Evolutionary conservation across 257 asterid genomes (phyloP).

Genomic region (Salvia miltiorrhiza): DNA sequence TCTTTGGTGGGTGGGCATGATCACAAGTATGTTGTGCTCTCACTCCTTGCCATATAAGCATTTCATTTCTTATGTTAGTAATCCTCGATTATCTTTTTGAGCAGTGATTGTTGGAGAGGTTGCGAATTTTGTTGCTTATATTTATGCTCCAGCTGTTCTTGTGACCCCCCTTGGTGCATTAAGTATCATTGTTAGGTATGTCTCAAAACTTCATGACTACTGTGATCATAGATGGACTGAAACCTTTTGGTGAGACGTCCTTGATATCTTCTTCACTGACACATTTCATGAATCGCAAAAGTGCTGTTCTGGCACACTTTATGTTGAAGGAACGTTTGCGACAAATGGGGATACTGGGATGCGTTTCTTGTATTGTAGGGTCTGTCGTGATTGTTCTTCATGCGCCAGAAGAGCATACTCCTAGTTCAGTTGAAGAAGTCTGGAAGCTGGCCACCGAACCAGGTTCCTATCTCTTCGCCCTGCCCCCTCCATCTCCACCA

Average conservation of each 20-base stretch:
- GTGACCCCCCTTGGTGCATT: conserved; percentile 93
- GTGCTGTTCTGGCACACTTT: conserved; percentile 61
- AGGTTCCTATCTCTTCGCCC: conserved; percentile 29
- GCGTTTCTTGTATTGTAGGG: conserved; percentile 60
- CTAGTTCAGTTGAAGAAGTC: conserved; percentile 55
- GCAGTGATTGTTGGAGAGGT: conserved; percentile 86
- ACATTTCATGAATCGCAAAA: conserved; percentile 28
- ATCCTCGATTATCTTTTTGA: conserved; percentile 1
- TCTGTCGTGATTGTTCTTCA: conserved; percentile 66
- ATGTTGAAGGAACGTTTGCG: conserved; percentile 58
- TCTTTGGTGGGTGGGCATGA: conserved; percentile 98
- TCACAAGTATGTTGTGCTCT: conserved; percentile 55
- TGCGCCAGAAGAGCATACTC: conserved; percentile 63
- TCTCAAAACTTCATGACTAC: neutral
- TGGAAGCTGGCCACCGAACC: conserved; percentile 66
- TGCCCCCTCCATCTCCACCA: neutral
- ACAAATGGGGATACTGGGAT: conserved; percentile 54
- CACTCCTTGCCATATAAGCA: neutral
- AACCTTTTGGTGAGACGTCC: conserved; percentile 2
- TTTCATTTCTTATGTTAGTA: neutral
- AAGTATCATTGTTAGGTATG: conserved; percentile 83
- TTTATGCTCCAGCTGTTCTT: conserved; percentile 91
- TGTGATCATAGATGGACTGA: neutral
- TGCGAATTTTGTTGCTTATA: conserved; percentile 83
- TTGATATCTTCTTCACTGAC: conserved; percentile 24